Evolutionary conservation across 2,329 filamentous ascomycete genomes (phyloP).

Genomic region (Diaporthe eres): DNA sequence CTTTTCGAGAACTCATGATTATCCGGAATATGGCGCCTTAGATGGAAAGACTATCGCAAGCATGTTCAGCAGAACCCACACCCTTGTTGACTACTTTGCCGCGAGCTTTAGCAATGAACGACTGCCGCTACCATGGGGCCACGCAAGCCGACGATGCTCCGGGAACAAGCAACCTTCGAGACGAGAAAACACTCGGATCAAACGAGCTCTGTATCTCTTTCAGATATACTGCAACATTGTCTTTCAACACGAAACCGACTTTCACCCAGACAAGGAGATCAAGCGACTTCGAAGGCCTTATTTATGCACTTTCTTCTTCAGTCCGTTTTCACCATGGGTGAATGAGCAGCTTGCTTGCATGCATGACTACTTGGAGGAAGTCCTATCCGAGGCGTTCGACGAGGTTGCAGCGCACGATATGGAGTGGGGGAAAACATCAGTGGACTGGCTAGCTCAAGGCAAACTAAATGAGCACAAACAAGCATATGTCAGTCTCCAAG

Average conservation of each 20-base stretch:
- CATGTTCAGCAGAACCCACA: slow-evolving; percentile 9
- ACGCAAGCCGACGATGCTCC: not conserved
- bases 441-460: slow-evolving; percentile 1
- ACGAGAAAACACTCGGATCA: not conserved
- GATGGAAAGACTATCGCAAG: not conserved
- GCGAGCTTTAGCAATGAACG: not conserved
- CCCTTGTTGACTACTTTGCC: not conserved
- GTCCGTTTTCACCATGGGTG: not conserved
- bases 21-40: not conserved
- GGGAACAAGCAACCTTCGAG: not conserved
- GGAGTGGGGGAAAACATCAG: not conserved
- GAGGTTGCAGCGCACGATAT: slow-evolving; percentile 4
- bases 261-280: not conserved
- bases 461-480: not conserved
- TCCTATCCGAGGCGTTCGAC: slow-evolving; percentile 5
- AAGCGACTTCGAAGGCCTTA: not conserved
- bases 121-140: not conserved
- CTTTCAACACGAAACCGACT: not conserved
- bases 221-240: slow-evolving; percentile 18
- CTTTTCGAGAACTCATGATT: no score
- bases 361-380: slow-evolving; percentile 5
- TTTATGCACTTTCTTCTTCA: not conserved
- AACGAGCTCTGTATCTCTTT: slow-evolving; percentile 13
- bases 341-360: slow-evolving; percentile 30
- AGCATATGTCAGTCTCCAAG: not conserved